Evolutionary conservation across 1,284 basidiomycete species (phyloP), one percentile per base, ranked within the genome.

Genomic region (Golubevia pallescens): DNA sequence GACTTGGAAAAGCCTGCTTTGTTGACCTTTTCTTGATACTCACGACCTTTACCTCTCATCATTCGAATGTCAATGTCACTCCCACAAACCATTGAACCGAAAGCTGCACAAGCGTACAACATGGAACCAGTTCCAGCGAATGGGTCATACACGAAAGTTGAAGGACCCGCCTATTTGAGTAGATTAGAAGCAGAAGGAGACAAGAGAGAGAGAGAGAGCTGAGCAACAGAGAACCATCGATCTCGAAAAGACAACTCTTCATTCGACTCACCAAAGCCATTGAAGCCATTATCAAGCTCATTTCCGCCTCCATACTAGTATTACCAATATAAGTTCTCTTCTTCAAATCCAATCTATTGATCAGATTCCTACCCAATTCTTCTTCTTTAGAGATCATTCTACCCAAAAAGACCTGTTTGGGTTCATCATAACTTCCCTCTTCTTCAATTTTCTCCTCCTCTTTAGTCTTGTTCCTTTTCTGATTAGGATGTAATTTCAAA

Each of bases 51-150:
- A 16, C 96, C 96, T 67, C 94, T 88, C 92, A 99, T 96, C 84
- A 97, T 95, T 58, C 96, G 89, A 0, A 95, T 96, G 78, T 99
- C 97, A 61, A 99, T 98, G 85, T 99, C 97, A 28, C 93, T 96
- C 3, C 96, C 97, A 64, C 93, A 90, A 0, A 95, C 90, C 58
- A 90, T 87, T 0, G 95, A 92, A 13, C 97, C 97, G 74, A 96
- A 97, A 80, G 94, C 90, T 0, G 94, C 93, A 2, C 80, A 77
- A 0, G 88, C 87, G 86, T 97, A 95, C 32, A 95, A 91, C 91
- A 97, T 93, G 72, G 95, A 97, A 4, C 97, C 97, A 0, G 97
- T 99, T 0, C 97, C 97, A 58, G 93, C 91, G 85, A 99, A 99
- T 0, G 97, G 97, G 82, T 99, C 97, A 77, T 98, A 98, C 19